Conservation (phyloP, 495 filamentous ascomycete species). For the Pseudomonodictys pantanalensis region DNA sequence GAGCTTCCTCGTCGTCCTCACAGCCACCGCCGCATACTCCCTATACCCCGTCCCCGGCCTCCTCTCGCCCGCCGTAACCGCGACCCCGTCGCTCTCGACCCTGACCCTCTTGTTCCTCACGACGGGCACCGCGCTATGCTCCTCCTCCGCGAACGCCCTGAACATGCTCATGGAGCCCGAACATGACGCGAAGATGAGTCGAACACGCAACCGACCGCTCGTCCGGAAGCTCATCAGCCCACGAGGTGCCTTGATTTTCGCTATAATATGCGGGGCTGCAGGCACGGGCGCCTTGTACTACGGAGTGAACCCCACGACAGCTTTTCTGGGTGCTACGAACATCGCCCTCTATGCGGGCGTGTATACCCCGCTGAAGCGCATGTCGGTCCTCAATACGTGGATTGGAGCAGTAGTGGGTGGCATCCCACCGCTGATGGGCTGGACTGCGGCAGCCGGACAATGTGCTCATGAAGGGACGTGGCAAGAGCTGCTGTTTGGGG, state of each 20-base stretch:
- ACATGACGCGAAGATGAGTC: constrained; percentile 87
- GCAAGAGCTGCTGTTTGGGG: constrained; percentile 73
- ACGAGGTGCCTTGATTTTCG: constrained; percentile 77
- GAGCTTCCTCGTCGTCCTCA: constrained; percentile 85
- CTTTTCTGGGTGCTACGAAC: constrained; percentile 79
- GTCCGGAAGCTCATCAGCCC: constrained; percentile 76
- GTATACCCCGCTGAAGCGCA: constrained; percentile 88
- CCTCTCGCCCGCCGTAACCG: constrained; percentile 65
- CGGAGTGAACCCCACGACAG: constrained; percentile 90
- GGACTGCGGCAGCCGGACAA: constrained; percentile 89
- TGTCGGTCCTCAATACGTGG: constrained; percentile 91
- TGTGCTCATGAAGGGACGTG: constrained; percentile 70
- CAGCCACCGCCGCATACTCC: constrained; percentile 86
- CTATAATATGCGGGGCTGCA: constrained; percentile 59
- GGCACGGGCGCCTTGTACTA: constrained; percentile 73
- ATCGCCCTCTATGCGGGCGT: constrained; percentile 85
- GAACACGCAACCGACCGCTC: constrained; percentile 84
- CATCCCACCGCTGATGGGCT: constrained; percentile 96
- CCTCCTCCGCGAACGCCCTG: constrained; percentile 82
- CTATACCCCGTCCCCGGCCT: constrained; percentile 84
- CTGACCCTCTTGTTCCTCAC: constrained; percentile 92
- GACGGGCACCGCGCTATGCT: constrained; percentile 79
- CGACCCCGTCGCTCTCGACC: constrained; percentile 79
- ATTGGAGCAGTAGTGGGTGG: constrained; percentile 87
- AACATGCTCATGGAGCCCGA: constrained; percentile 96